Percentiles rank a stretch among this genome's conserved stretches.
These are phyloP conservation scores for Flaveria linearis DNA, from an alignment of 129 eudicot species.

Conservation along the genomic window DNA sequence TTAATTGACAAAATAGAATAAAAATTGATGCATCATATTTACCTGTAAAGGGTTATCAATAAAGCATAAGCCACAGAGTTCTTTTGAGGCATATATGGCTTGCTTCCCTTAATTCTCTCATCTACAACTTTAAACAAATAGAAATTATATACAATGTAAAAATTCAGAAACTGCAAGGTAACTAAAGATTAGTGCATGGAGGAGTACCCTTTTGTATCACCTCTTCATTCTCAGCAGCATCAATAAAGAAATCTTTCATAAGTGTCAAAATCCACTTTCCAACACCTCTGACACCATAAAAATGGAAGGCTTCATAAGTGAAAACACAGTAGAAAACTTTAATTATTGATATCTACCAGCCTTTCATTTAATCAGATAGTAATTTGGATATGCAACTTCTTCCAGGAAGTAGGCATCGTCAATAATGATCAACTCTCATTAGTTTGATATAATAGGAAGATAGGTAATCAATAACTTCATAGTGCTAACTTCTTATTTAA, in stretches of 20 bases:
- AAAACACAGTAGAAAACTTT: background rate
- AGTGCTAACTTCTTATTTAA: no score
- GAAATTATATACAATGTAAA: background rate
- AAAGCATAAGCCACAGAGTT: conserved; percentile 90
- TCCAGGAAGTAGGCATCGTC: conserved; percentile 14
- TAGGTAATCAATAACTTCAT: no score
- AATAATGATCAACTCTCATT: background rate
- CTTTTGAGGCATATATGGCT: conserved; percentile 79
- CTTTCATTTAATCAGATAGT: conserved; percentile 1
- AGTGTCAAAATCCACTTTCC: conserved; percentile 89
- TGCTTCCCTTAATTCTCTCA: conserved; percentile 48
- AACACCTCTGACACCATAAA: conserved; percentile 57
- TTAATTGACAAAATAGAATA: background rate
- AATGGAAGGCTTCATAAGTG: background rate
- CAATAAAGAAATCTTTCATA: conserved; percentile 71
- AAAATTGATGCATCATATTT: background rate
- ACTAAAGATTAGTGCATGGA: background rate
- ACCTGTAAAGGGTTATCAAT: conserved; percentile 86
- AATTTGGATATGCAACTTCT: background rate
- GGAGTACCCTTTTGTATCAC: conserved; percentile 48
- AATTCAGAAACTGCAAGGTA: conserved; percentile 15
- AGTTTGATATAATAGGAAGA: background rate
- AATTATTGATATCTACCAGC: background rate
- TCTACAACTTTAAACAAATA: conserved; percentile 39
- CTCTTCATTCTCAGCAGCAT: conserved; percentile 53